Evolutionary conservation across 352 stramenopile genomes (phyloP), one percentile per base, ranked within the genome.

Genomic region (Pythium pyrilobum): DNA sequence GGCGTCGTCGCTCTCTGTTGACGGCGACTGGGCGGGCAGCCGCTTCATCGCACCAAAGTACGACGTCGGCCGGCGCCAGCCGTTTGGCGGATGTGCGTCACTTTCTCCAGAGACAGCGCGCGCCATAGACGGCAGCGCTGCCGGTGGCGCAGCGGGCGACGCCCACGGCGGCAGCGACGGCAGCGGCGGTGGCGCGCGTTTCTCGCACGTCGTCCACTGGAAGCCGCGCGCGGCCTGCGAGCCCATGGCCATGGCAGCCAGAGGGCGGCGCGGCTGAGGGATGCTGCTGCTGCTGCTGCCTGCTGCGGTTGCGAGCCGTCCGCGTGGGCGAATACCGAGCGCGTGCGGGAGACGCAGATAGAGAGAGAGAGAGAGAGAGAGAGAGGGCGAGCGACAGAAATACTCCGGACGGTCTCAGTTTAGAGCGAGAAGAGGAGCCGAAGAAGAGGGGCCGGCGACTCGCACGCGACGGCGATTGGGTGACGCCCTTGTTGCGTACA

Each of bases 11-110:
- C 38, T 0, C 37, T 27, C 16, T 47, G 37, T 12, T 56, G 36
- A n/a, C n/a, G 29, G 45, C 5, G 13, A 16, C 16, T 47, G 29
- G 28, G 38, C 18, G 13, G 57, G 57, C 11, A 65, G 42, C 15
- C 73, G 59, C 58, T 77, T 81, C 59, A 81, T 67, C 4, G 71
- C 56, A 18, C 69, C 74, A 57, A 81, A 85, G 47, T 81, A 81
- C 33, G 74, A 69, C 24, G 64, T 69, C n/a, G 69, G 69, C 20
- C 74, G 76, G 28, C 52, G 69, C 72, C 72, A 82, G 10, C 52
- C 50, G 21, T 21, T 21, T 46, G 37, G 16, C 33, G 61, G 28
- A 12, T 33, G 12, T 21, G 36, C 18, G 12, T 51, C 31, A 34
- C 29, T 33, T 46, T 25, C 5, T 50, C 32, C 21, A 32, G 40